These are phyloP conservation scores for Arabidopsis hybrid DNA, from an alignment of 441 rosid species.

Conservation along the genomic window DNA sequence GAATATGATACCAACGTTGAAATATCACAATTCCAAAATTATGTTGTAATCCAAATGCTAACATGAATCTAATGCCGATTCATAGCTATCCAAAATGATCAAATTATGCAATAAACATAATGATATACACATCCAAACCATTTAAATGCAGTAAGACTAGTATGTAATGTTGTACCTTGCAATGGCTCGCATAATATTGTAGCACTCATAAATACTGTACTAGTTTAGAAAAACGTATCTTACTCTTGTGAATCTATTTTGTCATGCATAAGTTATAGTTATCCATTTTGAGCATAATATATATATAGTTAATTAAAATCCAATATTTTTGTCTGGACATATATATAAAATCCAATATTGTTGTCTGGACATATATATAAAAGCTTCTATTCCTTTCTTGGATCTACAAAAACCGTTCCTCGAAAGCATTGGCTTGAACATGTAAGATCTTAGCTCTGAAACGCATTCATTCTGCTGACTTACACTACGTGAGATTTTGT, in stretches of 20 bases:
- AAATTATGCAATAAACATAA: background rate
- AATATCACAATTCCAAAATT: background rate
- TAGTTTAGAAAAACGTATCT: too few species aligned
- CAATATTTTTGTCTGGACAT: too few species aligned
- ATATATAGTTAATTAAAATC: too few species aligned
- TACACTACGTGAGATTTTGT: background rate
- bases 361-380: background rate
- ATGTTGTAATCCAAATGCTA: background rate
- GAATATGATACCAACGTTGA: background rate
- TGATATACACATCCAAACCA: constrained; percentile 1
- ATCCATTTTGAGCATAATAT: too few species aligned
- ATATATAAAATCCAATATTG: too few species aligned
- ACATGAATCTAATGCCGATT: background rate
- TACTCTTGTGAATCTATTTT: too few species aligned
- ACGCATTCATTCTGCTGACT: background rate
- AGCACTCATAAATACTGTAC: too few species aligned
- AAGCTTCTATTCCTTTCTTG: too few species aligned
- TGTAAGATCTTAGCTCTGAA: too few species aligned
- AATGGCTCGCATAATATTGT: background rate
- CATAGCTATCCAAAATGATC: background rate
- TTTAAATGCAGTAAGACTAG: background rate
- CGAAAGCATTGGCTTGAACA: too few species aligned
- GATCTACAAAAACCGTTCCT: too few species aligned
- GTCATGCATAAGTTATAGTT: too few species aligned
- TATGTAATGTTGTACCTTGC: background rate